A percentile compares a stretch with the other conserved stretches of the same genome.
These are phyloP conservation scores for Fremontodendron californicum DNA, from an alignment of 345 rosid species.

Conservation along the genomic window DNA sequence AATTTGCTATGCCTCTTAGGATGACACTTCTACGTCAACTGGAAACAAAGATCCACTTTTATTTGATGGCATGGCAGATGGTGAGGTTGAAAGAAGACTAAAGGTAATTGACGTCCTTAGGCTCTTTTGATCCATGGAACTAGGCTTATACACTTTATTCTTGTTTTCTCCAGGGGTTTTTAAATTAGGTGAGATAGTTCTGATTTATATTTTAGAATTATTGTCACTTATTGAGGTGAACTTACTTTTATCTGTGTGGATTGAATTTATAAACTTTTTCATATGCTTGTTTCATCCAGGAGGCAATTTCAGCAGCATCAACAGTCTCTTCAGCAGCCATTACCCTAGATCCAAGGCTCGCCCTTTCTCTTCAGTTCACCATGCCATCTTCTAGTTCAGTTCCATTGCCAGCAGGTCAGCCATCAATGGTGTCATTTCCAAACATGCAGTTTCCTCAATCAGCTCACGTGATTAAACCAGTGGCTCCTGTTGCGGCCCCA, in stretches of 20 bases:
- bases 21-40: slow-evolving; percentile 57
- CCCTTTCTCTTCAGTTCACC: slow-evolving; percentile 49
- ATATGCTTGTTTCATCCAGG: slow-evolving; percentile 43
- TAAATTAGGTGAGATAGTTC: background rate
- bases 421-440: slow-evolving; percentile 43
- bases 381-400: slow-evolving; percentile 61
- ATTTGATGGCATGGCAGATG: slow-evolving; percentile 83
- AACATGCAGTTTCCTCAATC: slow-evolving; percentile 51
- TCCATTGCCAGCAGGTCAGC: slow-evolving; percentile 44
- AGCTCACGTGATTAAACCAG: slow-evolving; percentile 50
- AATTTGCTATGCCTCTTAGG: slow-evolving; percentile 38
- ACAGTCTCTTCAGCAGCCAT: slow-evolving; percentile 41
- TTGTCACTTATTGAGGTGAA: background rate
- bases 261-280: slow-evolving; percentile 1
- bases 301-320: slow-evolving; percentile 67
- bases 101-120: slow-evolving; percentile 45
- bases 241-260: background rate
- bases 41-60: slow-evolving; percentile 68
- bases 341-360: slow-evolving; percentile 64
- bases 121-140: background rate
- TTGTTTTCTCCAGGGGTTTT: background rate
- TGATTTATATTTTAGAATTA: background rate
- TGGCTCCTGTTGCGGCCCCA: slow-evolving; percentile 48
- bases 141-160: background rate
- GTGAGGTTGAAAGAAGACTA: slow-evolving; percentile 78